A percentile compares a stretch with the other conserved stretches of the same genome.
These are phyloP conservation scores for Ephemerocybe angulata DNA, from an alignment of 768 basidiomycete genomes.

Conservation along the genomic window DNA sequence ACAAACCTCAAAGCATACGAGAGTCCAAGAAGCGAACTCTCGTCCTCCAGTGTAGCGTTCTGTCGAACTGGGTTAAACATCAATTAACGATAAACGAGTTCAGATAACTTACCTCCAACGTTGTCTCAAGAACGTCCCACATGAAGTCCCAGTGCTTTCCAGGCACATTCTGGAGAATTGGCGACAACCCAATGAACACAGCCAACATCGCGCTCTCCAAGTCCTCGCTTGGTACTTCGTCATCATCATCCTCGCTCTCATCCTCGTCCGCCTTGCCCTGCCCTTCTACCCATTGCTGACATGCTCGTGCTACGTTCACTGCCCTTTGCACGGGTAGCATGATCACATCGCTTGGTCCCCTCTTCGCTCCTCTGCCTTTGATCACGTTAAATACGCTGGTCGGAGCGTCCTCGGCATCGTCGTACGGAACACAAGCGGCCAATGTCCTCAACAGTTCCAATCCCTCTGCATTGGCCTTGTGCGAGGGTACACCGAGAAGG, in stretches of 20 bases:
- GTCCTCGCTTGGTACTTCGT: slow-evolving; percentile 67
- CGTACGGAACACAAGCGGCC: background rate
- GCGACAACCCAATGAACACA: slow-evolving; percentile 72
- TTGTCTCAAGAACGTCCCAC: slow-evolving; percentile 84
- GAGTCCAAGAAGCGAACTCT: slow-evolving; percentile 56
- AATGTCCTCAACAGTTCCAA: slow-evolving; percentile 27
- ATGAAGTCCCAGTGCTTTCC: slow-evolving; percentile 93
- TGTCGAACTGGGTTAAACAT: slow-evolving; percentile 20
- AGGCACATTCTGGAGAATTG: slow-evolving; percentile 81
- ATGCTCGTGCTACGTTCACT: slow-evolving; percentile 81
- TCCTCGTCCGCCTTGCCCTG: slow-evolving; percentile 40
- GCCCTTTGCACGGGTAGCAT: slow-evolving; percentile 85
- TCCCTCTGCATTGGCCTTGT: slow-evolving; percentile 65
- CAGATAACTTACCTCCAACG: slow-evolving; percentile 65
- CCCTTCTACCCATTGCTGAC: slow-evolving; percentile 71
- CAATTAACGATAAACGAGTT: background rate
- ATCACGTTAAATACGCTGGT: background rate
- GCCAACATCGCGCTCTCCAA: slow-evolving; percentile 75
- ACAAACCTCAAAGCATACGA: slow-evolving; percentile 69
- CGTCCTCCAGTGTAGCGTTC: slow-evolving; percentile 60
- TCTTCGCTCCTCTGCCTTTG: background rate
- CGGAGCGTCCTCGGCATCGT: background rate
- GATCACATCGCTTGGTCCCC: slow-evolving; percentile 44
- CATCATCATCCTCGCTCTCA: slow-evolving; percentile 59
- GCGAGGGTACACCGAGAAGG: slow-evolving; percentile 60